A percentile compares a stretch with the other conserved stretches of the same genome.
phyloP scores from a whole-genome alignment of 805 yeast genomes.

The Wickerhamiella sorbophila region DNA sequence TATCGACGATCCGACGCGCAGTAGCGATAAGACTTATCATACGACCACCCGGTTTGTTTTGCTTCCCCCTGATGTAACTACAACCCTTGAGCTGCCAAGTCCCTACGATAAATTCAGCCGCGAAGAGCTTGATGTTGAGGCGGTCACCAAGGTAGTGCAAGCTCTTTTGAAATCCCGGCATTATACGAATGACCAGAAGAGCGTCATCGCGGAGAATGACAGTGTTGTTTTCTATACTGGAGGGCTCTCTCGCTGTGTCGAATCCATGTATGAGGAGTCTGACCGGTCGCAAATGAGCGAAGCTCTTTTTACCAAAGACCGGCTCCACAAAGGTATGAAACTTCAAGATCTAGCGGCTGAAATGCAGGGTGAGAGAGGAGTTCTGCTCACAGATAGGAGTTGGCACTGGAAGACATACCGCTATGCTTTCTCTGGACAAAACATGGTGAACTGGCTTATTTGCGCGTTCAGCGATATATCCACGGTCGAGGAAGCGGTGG shows the following conservation, averaged over 20 bases:
- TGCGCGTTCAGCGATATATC: conserved; percentile 67
- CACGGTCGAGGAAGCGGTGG: conserved; percentile 69
- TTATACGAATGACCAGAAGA: conserved; percentile 5
- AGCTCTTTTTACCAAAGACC: conserved; percentile 10
- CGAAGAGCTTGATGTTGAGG: conserved; percentile 90
- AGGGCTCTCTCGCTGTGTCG: conserved; percentile 51
- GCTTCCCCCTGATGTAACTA: conserved; percentile 49
- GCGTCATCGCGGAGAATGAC: conserved; percentile 3
- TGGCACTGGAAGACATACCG: conserved; percentile 82
- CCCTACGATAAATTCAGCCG: conserved; percentile 45
- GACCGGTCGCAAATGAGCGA: background rate
- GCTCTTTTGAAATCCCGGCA: conserved; percentile 12
- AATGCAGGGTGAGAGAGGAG: conserved; percentile 47
- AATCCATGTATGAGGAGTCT: conserved; percentile 33
- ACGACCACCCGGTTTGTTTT: conserved; percentile 73
- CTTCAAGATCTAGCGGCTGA: conserved; percentile 44
- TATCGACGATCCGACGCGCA: conserved; percentile 51
- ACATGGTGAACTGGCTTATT: conserved; percentile 72
- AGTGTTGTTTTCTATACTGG: conserved; percentile 68
- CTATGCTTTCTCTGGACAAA: conserved; percentile 73
- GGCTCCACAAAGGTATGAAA: conserved; percentile 27
- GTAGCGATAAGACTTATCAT: conserved; percentile 34
- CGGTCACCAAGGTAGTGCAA: conserved; percentile 30
- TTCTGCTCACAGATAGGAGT: conserved; percentile 58
- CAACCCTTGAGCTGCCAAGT: background rate